These are phyloP conservation scores for Talaromyces sp. DNA, from an alignment of 2,329 filamentous ascomycete genomes.

Conservation along the genomic window DNA sequence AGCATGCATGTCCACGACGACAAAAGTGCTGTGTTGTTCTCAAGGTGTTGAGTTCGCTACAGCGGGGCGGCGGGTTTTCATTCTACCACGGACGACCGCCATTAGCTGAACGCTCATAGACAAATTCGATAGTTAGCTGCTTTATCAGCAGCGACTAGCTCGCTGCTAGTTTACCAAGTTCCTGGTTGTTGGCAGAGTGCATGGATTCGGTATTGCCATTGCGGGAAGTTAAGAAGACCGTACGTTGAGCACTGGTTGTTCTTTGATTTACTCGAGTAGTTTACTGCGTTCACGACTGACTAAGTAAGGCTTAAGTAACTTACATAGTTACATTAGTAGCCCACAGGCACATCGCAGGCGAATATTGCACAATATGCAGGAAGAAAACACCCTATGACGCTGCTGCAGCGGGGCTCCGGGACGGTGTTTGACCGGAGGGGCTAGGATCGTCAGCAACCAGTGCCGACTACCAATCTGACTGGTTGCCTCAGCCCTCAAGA, in stretches of 20 bases:
- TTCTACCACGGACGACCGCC: neutral
- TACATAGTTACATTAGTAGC: neutral
- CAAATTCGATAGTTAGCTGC: neutral
- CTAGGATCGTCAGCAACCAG: constrained; percentile 15
- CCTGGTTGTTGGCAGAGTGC: neutral
- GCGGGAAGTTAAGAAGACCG: neutral
- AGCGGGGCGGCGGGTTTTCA: constrained; percentile 3
- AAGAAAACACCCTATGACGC: constrained; percentile 15
- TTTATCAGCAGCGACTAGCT: neutral
- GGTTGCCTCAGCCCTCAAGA: neutral
- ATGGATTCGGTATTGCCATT: neutral
- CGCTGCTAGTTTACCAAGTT: neutral
- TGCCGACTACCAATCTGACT: neutral
- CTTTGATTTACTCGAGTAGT: neutral
- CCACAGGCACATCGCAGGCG: neutral
- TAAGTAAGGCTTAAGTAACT: neutral
- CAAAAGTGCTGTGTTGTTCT: neutral
- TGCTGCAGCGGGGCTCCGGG: constrained; percentile 15
- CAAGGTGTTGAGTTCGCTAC: neutral
- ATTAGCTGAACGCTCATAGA: neutral
- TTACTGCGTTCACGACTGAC: neutral
- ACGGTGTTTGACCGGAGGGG: constrained; percentile 5
- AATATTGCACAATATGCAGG: constrained; percentile 3
- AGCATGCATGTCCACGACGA: neutral
- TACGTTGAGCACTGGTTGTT: neutral